Evolutionary conservation across 192 early-diverging fungal genomes (phyloP).

Genomic region (Dissophora globulifera): DNA sequence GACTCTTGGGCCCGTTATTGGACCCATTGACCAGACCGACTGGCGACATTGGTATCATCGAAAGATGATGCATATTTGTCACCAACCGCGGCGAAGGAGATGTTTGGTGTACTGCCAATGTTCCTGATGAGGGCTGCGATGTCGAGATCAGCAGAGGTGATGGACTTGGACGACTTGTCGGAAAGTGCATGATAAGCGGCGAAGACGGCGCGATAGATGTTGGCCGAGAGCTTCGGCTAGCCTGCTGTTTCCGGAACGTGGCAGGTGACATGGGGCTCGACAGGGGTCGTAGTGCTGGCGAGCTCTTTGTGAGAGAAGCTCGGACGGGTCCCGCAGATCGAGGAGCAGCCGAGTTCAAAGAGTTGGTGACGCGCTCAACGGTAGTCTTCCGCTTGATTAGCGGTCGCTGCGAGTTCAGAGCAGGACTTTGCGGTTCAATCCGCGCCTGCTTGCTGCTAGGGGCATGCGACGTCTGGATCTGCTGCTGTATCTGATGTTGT

Average conservation of each 20-base stretch:
- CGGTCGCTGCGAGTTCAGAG: constrained; percentile 37
- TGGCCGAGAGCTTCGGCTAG: constrained; percentile 19
- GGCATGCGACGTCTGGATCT: constrained; percentile 18
- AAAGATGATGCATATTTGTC: constrained; percentile 48
- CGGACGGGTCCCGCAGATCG: constrained; percentile 32
- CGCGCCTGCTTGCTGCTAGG: not conserved
- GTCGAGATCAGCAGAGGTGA: constrained; percentile 47
- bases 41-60: constrained; percentile 43
- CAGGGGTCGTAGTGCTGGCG: constrained; percentile 39
- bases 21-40: constrained; percentile 8
- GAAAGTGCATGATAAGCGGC: constrained; percentile 50
- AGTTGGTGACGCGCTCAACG: constrained; percentile 30
- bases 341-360: constrained; percentile 10
- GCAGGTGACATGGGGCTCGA: constrained; percentile 43
- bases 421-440: constrained; percentile 34
- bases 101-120: constrained; percentile 8
- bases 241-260: constrained; percentile 35
- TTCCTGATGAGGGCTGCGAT: constrained; percentile 23
- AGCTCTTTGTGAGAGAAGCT: constrained; percentile 35
- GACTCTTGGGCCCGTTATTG: constrained; percentile 32
- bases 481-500: too few species aligned
- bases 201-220: constrained; percentile 43
- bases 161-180: constrained; percentile 31
- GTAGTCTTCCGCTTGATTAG: constrained; percentile 32
- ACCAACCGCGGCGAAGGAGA: constrained; percentile 45